phyloP scores from a whole-genome alignment of 2,329 filamentous ascomycete species.

The Penicillium sp. region DNA sequence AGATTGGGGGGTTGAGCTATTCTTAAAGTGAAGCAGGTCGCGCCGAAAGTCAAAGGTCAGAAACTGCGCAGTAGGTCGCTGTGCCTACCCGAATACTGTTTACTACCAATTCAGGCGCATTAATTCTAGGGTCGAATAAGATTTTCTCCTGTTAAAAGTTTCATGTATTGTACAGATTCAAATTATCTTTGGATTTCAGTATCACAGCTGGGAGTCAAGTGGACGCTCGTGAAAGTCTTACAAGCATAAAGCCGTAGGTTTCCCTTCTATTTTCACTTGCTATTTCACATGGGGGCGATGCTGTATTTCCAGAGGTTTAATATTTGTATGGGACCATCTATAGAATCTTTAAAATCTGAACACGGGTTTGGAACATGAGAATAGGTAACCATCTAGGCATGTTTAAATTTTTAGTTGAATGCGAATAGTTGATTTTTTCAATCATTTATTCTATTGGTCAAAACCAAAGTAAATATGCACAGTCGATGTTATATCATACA shows the following conservation, averaged over 20 bases:
- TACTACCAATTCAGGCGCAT: not conserved
- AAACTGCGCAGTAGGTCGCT: slow-evolving; percentile 13
- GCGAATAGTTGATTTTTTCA: not conserved
- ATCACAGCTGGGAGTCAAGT: not conserved
- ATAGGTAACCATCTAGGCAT: too few relatives aligned
- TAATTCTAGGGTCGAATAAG: not conserved
- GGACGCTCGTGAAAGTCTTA: not conserved
- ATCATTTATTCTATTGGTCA: not conserved
- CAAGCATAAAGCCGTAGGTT: not conserved
- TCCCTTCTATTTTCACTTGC: not conserved
- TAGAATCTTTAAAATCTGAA: not conserved
- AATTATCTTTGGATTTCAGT: not conserved
- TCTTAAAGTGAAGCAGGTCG: slow-evolving; percentile 4
- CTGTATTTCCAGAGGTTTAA: not conserved
- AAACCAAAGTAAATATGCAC: not conserved
- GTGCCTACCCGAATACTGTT: slow-evolving; percentile 1
- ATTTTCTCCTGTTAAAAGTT: not conserved
- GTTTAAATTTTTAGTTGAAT: too few relatives aligned
- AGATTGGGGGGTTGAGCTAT: slow-evolving; percentile 3
- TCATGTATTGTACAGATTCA: too few relatives aligned
- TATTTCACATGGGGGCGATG: not conserved
- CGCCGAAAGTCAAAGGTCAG: slow-evolving; percentile 12
- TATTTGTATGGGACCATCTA: too few relatives aligned
- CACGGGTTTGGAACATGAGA: too few relatives aligned
- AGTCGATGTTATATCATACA: slow-evolving; percentile 16